A percentile compares a stretch with the other conserved stretches of the same genome.
These are phyloP conservation scores for Elsinoe perseae DNA, from an alignment of 2,329 filamentous ascomycete species.

Conservation along the genomic window DNA sequence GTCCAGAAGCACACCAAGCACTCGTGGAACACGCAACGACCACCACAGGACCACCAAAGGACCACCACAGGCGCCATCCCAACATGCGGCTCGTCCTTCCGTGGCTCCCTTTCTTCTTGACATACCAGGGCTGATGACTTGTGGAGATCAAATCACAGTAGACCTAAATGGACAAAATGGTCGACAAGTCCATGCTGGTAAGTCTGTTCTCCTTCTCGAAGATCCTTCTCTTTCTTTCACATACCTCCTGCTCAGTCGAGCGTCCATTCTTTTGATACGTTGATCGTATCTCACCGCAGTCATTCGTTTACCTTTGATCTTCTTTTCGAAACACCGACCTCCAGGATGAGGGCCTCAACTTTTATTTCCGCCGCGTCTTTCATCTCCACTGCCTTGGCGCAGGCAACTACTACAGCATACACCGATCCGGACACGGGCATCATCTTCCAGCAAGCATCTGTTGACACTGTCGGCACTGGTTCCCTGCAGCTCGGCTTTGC, in stretches of 20 bases:
- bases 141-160: conserved; percentile 1
- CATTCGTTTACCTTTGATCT: conserved; percentile 2
- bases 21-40: background rate
- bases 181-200: background rate
- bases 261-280: conserved; percentile 14
- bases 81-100: background rate
- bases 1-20: conserved; percentile 9
- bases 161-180: background rate
- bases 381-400: conserved; percentile 21
- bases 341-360: conserved; percentile 24
- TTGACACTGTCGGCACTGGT: conserved; percentile 41
- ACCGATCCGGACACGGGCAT: conserved; percentile 42
- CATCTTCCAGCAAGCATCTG: conserved; percentile 45
- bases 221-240: background rate
- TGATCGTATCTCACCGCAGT: conserved; percentile 6
- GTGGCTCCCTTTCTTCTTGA: conserved; percentile 6
- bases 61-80: background rate
- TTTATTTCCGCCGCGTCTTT: conserved; percentile 21
- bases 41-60: too few relatives aligned
- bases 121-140: background rate
- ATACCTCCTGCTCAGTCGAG: conserved; percentile 9
- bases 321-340: conserved; percentile 14
- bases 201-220: background rate
- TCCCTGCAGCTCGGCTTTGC: background rate
- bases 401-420: conserved; percentile 22